phyloP scores from a whole-genome alignment of 305 asterid species.

The Caryopteris hybrid region DNA sequence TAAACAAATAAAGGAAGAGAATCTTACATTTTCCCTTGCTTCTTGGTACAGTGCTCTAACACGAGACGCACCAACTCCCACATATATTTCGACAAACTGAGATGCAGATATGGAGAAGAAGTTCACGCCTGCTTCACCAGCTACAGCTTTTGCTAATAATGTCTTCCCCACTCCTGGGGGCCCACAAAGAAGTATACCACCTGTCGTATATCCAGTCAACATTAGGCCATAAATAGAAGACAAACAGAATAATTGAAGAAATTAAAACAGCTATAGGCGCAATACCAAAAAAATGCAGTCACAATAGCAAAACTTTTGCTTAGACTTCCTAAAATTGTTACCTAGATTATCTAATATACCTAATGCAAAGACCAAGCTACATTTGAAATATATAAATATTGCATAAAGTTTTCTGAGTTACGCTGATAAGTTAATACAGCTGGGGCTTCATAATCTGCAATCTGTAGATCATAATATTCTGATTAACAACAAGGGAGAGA shows the following conservation, averaged over 20 bases:
- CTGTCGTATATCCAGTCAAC: constrained; percentile 37
- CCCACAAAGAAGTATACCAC: constrained; percentile 98
- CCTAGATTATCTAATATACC: not conserved
- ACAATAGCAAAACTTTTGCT: not conserved
- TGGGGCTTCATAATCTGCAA: not conserved
- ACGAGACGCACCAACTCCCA: constrained; percentile 99
- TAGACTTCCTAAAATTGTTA: not conserved
- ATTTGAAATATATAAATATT: not conserved
- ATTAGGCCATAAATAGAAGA: not conserved
- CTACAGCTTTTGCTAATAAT: constrained; percentile 93
- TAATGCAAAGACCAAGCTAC: not conserved
- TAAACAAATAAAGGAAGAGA: constrained; percentile 4
- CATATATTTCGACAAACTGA: constrained; percentile 97
- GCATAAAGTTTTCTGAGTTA: not conserved
- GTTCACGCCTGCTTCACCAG: constrained; percentile 99
- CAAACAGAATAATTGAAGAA: not conserved
- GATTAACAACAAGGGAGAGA: not conserved
- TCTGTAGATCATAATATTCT: not conserved
- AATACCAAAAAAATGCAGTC: not conserved
- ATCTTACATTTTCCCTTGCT: constrained; percentile 85
- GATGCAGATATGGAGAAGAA: constrained; percentile 99
- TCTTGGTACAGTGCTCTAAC: constrained; percentile 97
- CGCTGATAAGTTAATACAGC: not conserved
- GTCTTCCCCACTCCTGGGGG: constrained; percentile 99
- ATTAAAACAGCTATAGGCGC: not conserved